Percentiles rank a stretch among this genome's conserved stretches.
phyloP scores from a whole-genome alignment of 2,329 filamentous ascomycete genomes.

The Sordariomycetes sp. region DNA sequence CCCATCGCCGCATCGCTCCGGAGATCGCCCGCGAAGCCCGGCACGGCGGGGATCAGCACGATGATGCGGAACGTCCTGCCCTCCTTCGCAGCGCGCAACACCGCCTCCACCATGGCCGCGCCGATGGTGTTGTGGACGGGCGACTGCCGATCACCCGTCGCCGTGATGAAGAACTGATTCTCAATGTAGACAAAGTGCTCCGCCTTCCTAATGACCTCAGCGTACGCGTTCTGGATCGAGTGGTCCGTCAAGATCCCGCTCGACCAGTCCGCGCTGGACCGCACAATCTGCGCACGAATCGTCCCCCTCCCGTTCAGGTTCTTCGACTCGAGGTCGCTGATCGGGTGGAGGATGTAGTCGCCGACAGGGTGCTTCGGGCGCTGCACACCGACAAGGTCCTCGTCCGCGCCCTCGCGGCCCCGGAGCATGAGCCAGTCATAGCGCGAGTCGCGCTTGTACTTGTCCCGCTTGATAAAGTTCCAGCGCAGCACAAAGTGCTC shows the following conservation, averaged over 20 bases:
- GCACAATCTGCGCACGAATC: slow-evolving; percentile 71
- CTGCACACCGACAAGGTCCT: slow-evolving; percentile 80
- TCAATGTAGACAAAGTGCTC: slow-evolving; percentile 95
- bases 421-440: slow-evolving; percentile 80
- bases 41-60: slow-evolving; percentile 78
- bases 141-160: slow-evolving; percentile 75
- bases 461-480: slow-evolving; percentile 96
- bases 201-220: slow-evolving; percentile 72
- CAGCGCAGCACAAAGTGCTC: slow-evolving; percentile 90
- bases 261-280: slow-evolving; percentile 87
- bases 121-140: slow-evolving; percentile 86
- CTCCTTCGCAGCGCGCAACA: slow-evolving; percentile 68
- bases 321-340: slow-evolving; percentile 56
- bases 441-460: slow-evolving; percentile 78
- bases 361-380: slow-evolving; percentile 81
- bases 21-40: slow-evolving; percentile 87
- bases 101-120: slow-evolving; percentile 78
- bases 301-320: slow-evolving; percentile 52
- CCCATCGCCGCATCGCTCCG: slow-evolving; percentile 71
- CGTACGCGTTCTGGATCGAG: slow-evolving; percentile 79
- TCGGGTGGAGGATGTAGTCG: slow-evolving; percentile 71
- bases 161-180: slow-evolving; percentile 97
- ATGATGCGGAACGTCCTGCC: slow-evolving; percentile 83
- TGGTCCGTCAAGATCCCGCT: slow-evolving; percentile 77
- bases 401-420: slow-evolving; percentile 62